These are phyloP conservation scores for Barnettozyma pratensis DNA, from an alignment of 805 yeast genomes.

Conservation along the genomic window DNA sequence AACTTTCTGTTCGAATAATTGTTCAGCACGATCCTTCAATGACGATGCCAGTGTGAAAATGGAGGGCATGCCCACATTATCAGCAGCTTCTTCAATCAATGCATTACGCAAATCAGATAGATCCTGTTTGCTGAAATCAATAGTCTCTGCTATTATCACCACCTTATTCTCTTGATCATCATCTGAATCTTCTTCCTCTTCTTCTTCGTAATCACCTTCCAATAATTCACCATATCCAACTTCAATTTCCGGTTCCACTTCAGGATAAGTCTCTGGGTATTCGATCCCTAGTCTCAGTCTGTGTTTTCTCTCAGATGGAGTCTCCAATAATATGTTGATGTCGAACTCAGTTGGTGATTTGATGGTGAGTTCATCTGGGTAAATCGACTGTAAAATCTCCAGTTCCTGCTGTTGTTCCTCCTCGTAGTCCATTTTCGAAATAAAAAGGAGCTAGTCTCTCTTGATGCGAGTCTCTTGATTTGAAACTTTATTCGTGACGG, in stretches of 20 bases:
- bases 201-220: conserved; percentile 21
- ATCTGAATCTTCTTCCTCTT: conserved; percentile 27
- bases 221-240: conserved; percentile 32
- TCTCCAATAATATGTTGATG: conserved; percentile 61
- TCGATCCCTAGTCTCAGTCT: conserved; percentile 51
- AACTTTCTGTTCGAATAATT: conserved; percentile 54
- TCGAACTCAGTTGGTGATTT: conserved; percentile 41
- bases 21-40: conserved; percentile 79
- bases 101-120: conserved; percentile 33
- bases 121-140: conserved; percentile 51
- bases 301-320: conserved; percentile 56
- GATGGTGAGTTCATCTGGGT: conserved; percentile 76
- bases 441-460: neutral
- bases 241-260: conserved; percentile 58
- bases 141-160: conserved; percentile 49
- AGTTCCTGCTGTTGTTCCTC: conserved; percentile 90
- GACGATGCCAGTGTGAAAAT: conserved; percentile 73
- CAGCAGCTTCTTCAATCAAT: conserved; percentile 58
- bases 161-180: conserved; percentile 41
- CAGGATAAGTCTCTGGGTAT: conserved; percentile 81
- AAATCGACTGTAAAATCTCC: conserved; percentile 84
- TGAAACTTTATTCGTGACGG: too few relatives aligned
- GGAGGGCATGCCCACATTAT: conserved; percentile 88
- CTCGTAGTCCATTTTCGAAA: conserved; percentile 53
- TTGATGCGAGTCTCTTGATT: neutral